These are phyloP conservation scores for Podospora pseudopauciseta DNA, from an alignment of 495 filamentous ascomycete species.

Conservation along the genomic window DNA sequence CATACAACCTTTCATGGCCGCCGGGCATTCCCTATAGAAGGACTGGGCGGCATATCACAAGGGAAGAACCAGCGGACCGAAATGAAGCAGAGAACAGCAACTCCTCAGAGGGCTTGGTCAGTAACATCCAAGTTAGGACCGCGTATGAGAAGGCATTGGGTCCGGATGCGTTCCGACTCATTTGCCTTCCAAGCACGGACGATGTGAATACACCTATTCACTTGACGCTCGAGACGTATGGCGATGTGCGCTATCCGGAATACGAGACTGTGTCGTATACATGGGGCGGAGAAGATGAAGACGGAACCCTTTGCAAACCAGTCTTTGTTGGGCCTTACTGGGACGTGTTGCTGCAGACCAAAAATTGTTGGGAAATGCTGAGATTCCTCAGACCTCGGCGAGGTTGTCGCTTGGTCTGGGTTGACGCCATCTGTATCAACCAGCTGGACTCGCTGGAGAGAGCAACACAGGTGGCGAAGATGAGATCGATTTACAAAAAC, in stretches of 20 bases:
- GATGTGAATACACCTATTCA: conserved; percentile 21
- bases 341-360: conserved; percentile 31
- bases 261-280: conserved; percentile 32
- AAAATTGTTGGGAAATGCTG: conserved; percentile 34
- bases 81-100: neutral
- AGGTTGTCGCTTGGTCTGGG: conserved; percentile 18
- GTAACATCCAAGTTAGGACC: neutral
- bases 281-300: conserved; percentile 31
- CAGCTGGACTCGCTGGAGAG: conserved; percentile 22
- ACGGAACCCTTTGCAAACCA: conserved; percentile 18
- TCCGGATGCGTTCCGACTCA: conserved; percentile 10
- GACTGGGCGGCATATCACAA: neutral
- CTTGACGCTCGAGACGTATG: conserved; percentile 22
- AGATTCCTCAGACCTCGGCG: conserved; percentile 18
- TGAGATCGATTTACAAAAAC: conserved; percentile 24
- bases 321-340: conserved; percentile 32
- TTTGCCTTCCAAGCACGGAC: conserved; percentile 7
- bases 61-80: neutral
- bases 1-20: conserved; percentile 2
- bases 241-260: conserved; percentile 25
- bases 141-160: neutral
- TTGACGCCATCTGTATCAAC: conserved; percentile 27
- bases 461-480: conserved; percentile 23
- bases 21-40: neutral
- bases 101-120: neutral